These are phyloP conservation scores for Tetraselmis chui DNA, from an alignment of 139 green algal genomes.

Conservation along the genomic window DNA sequence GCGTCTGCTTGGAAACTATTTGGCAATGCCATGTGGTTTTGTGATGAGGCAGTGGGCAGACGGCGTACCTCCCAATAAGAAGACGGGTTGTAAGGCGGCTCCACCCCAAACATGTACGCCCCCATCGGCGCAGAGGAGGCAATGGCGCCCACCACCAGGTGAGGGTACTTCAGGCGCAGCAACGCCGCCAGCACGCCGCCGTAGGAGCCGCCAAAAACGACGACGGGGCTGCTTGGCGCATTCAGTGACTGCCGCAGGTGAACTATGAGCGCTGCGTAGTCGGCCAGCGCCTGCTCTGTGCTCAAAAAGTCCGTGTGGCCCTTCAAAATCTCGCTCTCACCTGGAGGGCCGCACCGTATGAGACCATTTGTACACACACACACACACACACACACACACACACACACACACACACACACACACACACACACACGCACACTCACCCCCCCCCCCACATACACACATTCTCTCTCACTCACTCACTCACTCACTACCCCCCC, in stretches of 20 bases:
- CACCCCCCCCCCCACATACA: no score
- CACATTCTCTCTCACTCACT: no score
- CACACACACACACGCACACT: no score
- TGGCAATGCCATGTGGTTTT: no score
- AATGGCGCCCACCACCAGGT: conserved; percentile 69
- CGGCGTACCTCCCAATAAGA: conserved; percentile 47
- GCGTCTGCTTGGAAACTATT: no score
- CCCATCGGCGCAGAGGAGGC: conserved; percentile 86
- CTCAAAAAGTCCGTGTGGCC: conserved; percentile 35
- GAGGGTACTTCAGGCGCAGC: conserved; percentile 76
- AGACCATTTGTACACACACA: no score
- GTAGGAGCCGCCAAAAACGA: conserved; percentile 80
- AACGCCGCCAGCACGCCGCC: conserved; percentile 82
- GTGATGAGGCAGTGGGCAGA: no score
- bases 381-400: no score
- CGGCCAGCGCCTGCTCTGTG: conserved; percentile 75
- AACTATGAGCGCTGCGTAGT: conserved; percentile 62
- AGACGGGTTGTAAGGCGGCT: conserved; percentile 28
- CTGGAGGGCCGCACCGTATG: no score
- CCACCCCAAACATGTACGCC: conserved; percentile 47
- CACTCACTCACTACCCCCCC: no score
- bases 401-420: no score
- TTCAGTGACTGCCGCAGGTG: conserved; percentile 35
- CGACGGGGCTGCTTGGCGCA: conserved; percentile 34
- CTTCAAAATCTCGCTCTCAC: background rate